A percentile compares a stretch with the other conserved stretches of the same genome.
These are phyloP conservation scores for Funneliformis mosseae DNA, from an alignment of 192 early-diverging fungal species.

Conservation along the genomic window DNA sequence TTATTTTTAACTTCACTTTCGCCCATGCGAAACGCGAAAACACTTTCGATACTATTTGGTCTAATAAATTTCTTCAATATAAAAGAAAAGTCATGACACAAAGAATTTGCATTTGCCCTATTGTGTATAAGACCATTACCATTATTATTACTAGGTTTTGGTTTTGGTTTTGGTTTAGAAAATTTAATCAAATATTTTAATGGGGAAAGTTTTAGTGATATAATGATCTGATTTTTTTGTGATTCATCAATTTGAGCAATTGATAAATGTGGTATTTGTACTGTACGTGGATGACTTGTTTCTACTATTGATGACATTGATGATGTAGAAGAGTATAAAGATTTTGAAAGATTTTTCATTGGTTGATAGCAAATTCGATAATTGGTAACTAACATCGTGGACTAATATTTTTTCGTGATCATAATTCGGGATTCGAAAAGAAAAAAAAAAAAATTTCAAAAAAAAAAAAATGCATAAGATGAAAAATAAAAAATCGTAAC, in stretches of 20 bases:
- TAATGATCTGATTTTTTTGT: slow-evolving; percentile 15
- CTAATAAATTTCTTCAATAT: slow-evolving; percentile 3
- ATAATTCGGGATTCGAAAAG: not conserved
- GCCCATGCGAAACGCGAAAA: slow-evolving; percentile 31
- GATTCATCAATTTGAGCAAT: slow-evolving; percentile 23
- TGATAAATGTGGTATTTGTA: slow-evolving; percentile 29
- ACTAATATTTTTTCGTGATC: not conserved
- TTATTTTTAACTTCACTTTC: not conserved
- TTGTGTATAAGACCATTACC: not conserved
- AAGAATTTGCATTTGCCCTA: slow-evolving; percentile 20
- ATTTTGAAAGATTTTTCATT: slow-evolving; percentile 9
- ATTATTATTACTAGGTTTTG: not conserved
- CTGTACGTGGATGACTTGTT: not conserved
- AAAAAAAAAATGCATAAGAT: no score
- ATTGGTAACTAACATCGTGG: slow-evolving; percentile 26
- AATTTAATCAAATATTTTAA: slow-evolving; percentile 36
- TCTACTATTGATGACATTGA: not conserved
- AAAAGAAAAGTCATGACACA: slow-evolving; percentile 27
- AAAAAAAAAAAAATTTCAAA: not conserved
- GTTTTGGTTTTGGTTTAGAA: slow-evolving; percentile 31
- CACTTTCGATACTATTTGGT: slow-evolving; percentile 18
- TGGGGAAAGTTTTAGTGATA: slow-evolving; percentile 28
- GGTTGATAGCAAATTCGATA: slow-evolving; percentile 33
- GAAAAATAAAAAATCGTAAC: not conserved
- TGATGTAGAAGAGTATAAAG: not conserved